Evolutionary conservation across 2,329 filamentous ascomycete genomes (phyloP).

Genomic region (Onygenales sp.): DNA sequence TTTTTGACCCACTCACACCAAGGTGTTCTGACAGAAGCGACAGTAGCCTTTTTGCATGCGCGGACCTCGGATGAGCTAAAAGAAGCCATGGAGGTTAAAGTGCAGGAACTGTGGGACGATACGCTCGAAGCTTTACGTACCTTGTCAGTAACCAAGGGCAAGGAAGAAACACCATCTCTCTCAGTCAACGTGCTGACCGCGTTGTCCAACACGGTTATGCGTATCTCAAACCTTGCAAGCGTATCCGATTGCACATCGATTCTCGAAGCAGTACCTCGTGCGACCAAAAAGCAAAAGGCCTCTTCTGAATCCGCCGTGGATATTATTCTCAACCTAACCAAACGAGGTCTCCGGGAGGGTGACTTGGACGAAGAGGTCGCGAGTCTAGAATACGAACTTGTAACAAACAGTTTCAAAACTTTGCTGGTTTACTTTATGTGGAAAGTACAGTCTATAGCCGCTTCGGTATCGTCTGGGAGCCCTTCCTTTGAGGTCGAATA

Average conservation of each 20-base stretch:
- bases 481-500: constrained; percentile 52
- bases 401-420: constrained; percentile 64
- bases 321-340: constrained; percentile 61
- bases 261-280: constrained; percentile 50
- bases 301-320: constrained; percentile 43
- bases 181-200: constrained; percentile 56
- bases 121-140: constrained; percentile 62
- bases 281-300: constrained; percentile 30
- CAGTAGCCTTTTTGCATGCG: constrained; percentile 72
- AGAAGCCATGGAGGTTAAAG: constrained; percentile 71
- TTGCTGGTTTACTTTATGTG: constrained; percentile 91
- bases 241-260: constrained; percentile 69
- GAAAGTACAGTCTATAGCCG: constrained; percentile 59
- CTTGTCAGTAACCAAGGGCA: constrained; percentile 60
- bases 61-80: constrained; percentile 80
- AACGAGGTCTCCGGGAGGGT: constrained; percentile 57
- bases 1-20: constrained; percentile 89
- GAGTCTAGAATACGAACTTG: constrained; percentile 68
- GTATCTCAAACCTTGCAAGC: constrained; percentile 70
- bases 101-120: constrained; percentile 79
- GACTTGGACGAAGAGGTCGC: constrained; percentile 62
- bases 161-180: constrained; percentile 42
- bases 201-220: constrained; percentile 63
- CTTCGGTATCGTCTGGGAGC: constrained; percentile 43
- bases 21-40: constrained; percentile 73